Base-by-base conservation (phyloP, 1,139 yeast genomes). In the Martiniozyma asiatica region DNA sequence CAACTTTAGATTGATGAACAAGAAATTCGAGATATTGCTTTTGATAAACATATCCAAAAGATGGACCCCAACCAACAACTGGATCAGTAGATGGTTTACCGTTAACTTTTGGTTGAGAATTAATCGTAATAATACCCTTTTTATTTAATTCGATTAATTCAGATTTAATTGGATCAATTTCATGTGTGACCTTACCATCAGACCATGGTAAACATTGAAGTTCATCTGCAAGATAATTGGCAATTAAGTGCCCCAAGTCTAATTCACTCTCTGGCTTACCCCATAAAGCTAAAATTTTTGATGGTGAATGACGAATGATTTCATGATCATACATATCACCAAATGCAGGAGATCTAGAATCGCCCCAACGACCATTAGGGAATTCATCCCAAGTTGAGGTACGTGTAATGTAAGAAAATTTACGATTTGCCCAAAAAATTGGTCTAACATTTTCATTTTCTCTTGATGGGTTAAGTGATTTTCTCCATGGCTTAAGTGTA, bases 351-450 rank as follows among this genome's bases (percentile, higher is more conserved):
- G 96, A 85, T 43, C 92, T 67, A 0, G 97, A 84, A 55, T 92
- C 96, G 51, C 98, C 96, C 58, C 85, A 89, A 57, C 98, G 70
- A 43, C 98, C 98, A 51, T 89, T 89, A 15, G 97, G 94, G 54
- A 84, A 89, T 49, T 89, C 98, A 59, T 89, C 98, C 98, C 98
- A 89, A 35, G 81, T 80, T 22, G 93, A 75, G 13, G 97, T 89
- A 55, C 98, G 70, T 25, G 85, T 70, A 39, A 85, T 74, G 53
- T 87, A 89, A 14, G 94, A 77, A 55, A 80, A 81, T 51, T 87
- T 87, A 60, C 96, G 73, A 55, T 85, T 80, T 53, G 82, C 82
- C 98, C 97, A 89, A 55, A 87, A 87, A 42, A 89, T 87, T 12
- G 98, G 98, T 47, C 96, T 73, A 31, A 87, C 85, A 14, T 79